A percentile compares a stretch with the other conserved stretches of the same genome.
Conservation (phyloP, 495 filamentous ascomycete genomes). For the Jackrogersella minutella region DNA sequence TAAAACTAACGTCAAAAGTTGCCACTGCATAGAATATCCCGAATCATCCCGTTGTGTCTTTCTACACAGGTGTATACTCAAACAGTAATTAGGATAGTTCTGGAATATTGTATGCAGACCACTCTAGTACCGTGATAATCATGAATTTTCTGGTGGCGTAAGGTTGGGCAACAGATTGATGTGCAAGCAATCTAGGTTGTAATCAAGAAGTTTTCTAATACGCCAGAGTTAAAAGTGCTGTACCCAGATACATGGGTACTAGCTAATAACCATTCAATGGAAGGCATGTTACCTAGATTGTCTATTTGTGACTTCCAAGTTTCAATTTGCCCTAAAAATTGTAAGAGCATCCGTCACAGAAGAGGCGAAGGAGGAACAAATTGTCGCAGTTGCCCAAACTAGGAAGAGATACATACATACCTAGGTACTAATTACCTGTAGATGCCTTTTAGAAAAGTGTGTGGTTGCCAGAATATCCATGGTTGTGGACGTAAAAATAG, state of each 20-base stretch:
- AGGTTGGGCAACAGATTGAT: neutral
- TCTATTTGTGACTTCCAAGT: conserved; percentile 8
- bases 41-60: neutral
- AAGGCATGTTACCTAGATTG: too few species aligned
- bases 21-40: conserved; percentile 18
- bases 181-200: conserved; percentile 23
- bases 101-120: conserved; percentile 26
- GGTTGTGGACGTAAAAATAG: too few species aligned
- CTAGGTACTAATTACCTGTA: neutral
- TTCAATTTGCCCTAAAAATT: conserved; percentile 14
- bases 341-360: conserved; percentile 2
- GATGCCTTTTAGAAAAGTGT: neutral
- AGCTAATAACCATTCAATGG: too few species aligned
- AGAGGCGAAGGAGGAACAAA: conserved; percentile 17
- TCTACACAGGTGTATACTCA: neutral
- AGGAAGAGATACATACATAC: conserved; percentile 25
- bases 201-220: conserved; percentile 10
- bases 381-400: conserved; percentile 27
- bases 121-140: conserved; percentile 6
- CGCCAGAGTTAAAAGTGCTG: conserved; percentile 1
- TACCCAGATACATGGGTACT: neutral
- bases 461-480: neutral
- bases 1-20: conserved; percentile 1
- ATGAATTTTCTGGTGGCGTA: conserved; percentile 7
- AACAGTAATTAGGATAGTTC: conserved; percentile 4